A percentile compares a stretch with the other conserved stretches of the same genome.
Evolutionary conservation across 2,329 filamentous ascomycete genomes (phyloP).

Genomic region (Monilinia fructigena): DNA sequence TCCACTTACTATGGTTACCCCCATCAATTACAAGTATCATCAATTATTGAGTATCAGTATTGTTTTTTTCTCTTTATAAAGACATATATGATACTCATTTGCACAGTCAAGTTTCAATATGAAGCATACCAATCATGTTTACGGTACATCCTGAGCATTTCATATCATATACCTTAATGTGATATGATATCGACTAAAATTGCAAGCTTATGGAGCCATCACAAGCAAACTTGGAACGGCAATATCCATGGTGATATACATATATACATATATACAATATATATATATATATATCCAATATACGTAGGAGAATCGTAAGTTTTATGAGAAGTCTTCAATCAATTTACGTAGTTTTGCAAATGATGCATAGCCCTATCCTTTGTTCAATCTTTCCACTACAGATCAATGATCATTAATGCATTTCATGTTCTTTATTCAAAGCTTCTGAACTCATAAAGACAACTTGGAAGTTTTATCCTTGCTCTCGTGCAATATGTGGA

Average conservation of each 20-base stretch:
- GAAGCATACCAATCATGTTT: not conserved
- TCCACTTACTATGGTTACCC: not conserved
- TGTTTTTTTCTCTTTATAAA: not conserved
- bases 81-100: not conserved
- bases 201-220: not conserved
- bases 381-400: not conserved
- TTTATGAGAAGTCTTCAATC: constrained; percentile 12
- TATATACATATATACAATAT: too few species aligned
- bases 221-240: not conserved
- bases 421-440: constrained; percentile 11
- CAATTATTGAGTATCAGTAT: not conserved
- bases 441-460: constrained; percentile 9
- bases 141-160: not conserved
- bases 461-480: not conserved
- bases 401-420: not conserved
- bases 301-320: not conserved
- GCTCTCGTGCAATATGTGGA: not conserved
- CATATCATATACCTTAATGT: not conserved
- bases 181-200: not conserved
- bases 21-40: not conserved
- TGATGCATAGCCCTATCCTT: not conserved
- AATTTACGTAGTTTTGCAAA: not conserved
- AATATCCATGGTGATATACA: not conserved
- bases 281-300: not conserved
- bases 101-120: not conserved